Base-by-base conservation (phyloP, 2,329 filamentous ascomycete genomes). In the Diaporthe humulicola region DNA sequence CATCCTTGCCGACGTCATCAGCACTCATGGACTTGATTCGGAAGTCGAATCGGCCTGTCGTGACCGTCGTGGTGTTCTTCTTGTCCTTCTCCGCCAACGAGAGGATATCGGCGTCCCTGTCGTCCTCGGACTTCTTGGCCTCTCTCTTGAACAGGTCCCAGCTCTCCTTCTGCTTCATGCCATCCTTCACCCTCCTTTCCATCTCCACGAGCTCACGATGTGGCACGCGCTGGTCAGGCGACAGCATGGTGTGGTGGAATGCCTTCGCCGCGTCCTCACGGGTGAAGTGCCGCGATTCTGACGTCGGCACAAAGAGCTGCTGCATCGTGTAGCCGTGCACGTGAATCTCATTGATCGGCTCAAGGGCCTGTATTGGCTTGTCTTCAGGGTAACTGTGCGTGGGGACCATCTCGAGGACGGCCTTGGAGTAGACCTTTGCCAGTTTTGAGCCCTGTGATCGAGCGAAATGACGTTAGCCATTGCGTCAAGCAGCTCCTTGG, bases 321-420 rank as follows among this genome's bases (percentile, higher is more conserved):
- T 91, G 89, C 83, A 88, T 87, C 10, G 91, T 92, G 78, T 87
- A 84, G 67, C 86, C 86, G 82, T 93, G 91, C n/a, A 91, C 87
- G 78, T 91, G 88, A 28, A 93, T 84, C 81, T 93, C 91, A 81
- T 92, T 93, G 82, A 93, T 90, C 30, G 89, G 86, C 83, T 93
- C 90, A 78, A 91, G 89, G 0, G 86, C 84, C 25, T 66, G 28
- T n/a, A 60, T 36, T 6, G 83, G 82, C 83, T 85, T 90, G 85
- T 79, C 88, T 81, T 78, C 87, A 81, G 72, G 87, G 87, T 75
- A 88, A 83, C 81, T 92, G 82, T 85, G 85, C n/a, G 91, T 94
- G 3, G 95, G 95, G 7, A 98, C 87, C 95, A 98, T 98, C 45
- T 86, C 85, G 79, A 95, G 87, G 33, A 98, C 88, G 15, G 95